phyloP scores from a whole-genome alignment of 495 filamentous ascomycete species.

The Lepraria neglecta region DNA sequence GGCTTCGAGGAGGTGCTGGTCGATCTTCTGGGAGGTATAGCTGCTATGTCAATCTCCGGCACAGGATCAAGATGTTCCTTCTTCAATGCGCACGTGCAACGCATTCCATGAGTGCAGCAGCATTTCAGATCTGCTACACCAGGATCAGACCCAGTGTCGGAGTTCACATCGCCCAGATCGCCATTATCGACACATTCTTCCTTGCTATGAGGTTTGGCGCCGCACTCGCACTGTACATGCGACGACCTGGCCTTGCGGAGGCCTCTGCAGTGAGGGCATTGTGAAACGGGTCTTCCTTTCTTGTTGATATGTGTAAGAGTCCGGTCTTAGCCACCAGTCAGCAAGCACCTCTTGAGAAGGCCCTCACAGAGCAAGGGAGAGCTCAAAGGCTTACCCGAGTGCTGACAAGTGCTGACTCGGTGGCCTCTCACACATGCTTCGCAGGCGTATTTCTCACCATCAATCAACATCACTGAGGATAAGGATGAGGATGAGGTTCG shows the following conservation, averaged over 20 bases:
- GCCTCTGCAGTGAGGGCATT: conserved; percentile 94
- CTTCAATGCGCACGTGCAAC: conserved; percentile 88
- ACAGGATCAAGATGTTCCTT: conserved; percentile 80
- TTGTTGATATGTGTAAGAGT: conserved; percentile 94
- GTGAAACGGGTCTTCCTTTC: conserved; percentile 95
- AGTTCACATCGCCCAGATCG: conserved; percentile 46
- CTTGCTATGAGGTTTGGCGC: conserved; percentile 72
- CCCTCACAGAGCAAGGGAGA: conserved; percentile 30
- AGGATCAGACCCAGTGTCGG: conserved; percentile 39
- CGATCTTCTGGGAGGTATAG: conserved; percentile 38
- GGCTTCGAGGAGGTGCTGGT: conserved; percentile 50
- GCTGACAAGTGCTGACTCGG: conserved; percentile 90
- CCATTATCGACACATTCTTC: conserved; percentile 55
- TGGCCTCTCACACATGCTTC: conserved; percentile 92
- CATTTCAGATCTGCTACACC: conserved; percentile 60
- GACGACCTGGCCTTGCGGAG: conserved; percentile 95
- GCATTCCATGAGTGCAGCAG: conserved; percentile 84
- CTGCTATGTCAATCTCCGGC: conserved; percentile 55
- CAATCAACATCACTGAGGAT: conserved; percentile 62
- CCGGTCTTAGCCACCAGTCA: conserved; percentile 59
- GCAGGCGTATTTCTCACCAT: conserved; percentile 86
- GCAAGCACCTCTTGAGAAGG: conserved; percentile 21
- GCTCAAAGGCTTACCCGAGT: conserved; percentile 60
- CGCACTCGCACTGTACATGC: conserved; percentile 96
- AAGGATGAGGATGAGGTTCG: not conserved